phyloP scores from a whole-genome alignment of 2,329 filamentous ascomycete genomes.

The Colletotrichum sp. region DNA sequence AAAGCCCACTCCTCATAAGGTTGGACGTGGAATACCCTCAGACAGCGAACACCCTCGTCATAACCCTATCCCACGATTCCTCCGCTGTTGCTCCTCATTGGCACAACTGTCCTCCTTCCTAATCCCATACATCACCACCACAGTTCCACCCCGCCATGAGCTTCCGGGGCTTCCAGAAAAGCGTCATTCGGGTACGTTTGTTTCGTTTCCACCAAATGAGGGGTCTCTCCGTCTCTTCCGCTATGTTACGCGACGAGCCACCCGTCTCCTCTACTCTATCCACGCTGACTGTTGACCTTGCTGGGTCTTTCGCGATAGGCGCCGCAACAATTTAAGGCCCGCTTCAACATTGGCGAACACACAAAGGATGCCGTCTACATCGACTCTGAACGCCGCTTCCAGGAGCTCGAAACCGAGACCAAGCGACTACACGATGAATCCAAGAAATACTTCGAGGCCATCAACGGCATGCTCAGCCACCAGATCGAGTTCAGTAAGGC shows the following conservation, averaged over 20 bases:
- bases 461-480: conserved; percentile 96
- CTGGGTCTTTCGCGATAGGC: conserved; percentile 54
- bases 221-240: conserved; percentile 10
- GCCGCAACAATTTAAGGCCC: conserved; percentile 88
- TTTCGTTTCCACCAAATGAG: conserved; percentile 27
- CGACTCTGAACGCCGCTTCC: conserved; percentile 91
- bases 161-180: conserved; percentile 95
- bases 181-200: conserved; percentile 75
- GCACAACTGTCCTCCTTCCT: not conserved
- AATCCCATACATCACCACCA: conserved; percentile 13
- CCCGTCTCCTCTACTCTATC: not conserved
- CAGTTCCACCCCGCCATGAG: conserved; percentile 69
- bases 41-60: conserved; percentile 11
- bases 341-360: conserved; percentile 94
- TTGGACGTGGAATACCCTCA: conserved; percentile 22
- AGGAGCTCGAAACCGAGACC: conserved; percentile 93
- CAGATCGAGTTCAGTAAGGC: conserved; percentile 98
- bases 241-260: not conserved
- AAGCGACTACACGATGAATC: conserved; percentile 97
- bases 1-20: conserved; percentile 22
- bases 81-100: not conserved
- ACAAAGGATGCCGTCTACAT: conserved; percentile 95
- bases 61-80: conserved; percentile 9
- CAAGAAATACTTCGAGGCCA: conserved; percentile 95
- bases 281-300: not conserved